A percentile compares a stretch with the other conserved stretches of the same genome.
Conservation (phyloP, 2,329 filamentous ascomycete genomes). For the Claviceps quebecensis region DNA sequence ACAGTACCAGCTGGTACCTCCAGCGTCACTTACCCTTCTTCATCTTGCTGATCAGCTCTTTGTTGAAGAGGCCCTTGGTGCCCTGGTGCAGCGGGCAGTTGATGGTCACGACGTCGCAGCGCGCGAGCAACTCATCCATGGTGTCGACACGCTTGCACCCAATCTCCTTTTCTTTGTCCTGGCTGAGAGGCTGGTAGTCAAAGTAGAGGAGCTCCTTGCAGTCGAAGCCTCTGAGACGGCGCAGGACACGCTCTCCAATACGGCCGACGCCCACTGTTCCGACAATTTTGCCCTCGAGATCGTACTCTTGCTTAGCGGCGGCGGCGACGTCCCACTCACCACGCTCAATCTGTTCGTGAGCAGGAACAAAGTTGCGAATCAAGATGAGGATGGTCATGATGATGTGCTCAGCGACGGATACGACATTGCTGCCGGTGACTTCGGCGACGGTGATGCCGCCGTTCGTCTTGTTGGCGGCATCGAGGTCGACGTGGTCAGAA, state of each 20-base stretch:
- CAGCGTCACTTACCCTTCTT: slow-evolving; percentile 58
- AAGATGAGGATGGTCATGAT: slow-evolving; percentile 96
- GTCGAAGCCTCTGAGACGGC: slow-evolving; percentile 91
- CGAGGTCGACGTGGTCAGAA: slow-evolving; percentile 93
- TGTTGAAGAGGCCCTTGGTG: slow-evolving; percentile 93
- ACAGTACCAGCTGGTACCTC: neutral
- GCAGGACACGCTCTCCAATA: slow-evolving; percentile 94
- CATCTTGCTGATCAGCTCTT: slow-evolving; percentile 97
- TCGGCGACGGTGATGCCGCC: slow-evolving; percentile 94
- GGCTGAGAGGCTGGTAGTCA: slow-evolving; percentile 87
- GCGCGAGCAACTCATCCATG: slow-evolving; percentile 84
- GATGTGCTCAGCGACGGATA: slow-evolving; percentile 97
- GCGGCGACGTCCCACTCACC: slow-evolving; percentile 94
- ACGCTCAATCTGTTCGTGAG: slow-evolving; percentile 78
- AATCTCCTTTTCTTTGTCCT: slow-evolving; percentile 89
- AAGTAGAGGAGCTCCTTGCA: slow-evolving; percentile 99
- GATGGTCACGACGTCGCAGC: slow-evolving; percentile 97
- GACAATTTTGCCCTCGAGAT: slow-evolving; percentile 93
- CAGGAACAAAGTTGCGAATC: slow-evolving; percentile 95
- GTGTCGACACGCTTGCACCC: slow-evolving; percentile 77
- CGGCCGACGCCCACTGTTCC: slow-evolving; percentile 95
- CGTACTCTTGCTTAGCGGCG: slow-evolving; percentile 96
- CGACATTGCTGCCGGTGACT: slow-evolving; percentile 95
- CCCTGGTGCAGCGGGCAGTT: slow-evolving; percentile 99
- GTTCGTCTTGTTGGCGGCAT: slow-evolving; percentile 96